Conservation (phyloP, 805 yeast genomes). For the Saccharomycopsis lassenensis region DNA sequence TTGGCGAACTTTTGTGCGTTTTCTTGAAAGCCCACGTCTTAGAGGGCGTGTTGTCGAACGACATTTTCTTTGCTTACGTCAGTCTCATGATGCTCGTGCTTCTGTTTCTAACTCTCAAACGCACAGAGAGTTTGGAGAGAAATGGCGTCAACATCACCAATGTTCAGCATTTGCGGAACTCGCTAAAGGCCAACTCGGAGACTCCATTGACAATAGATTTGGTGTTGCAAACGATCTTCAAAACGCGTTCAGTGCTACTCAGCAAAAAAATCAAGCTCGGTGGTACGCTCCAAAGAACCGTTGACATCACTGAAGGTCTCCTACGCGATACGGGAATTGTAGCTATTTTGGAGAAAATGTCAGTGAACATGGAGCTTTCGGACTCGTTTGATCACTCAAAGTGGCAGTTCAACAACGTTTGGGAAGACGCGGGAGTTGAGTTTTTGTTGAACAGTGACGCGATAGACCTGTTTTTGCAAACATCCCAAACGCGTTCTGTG, state of each 20-base stretch:
- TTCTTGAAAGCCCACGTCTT: slow-evolving; percentile 29
- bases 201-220: slow-evolving; percentile 18
- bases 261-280: slow-evolving; percentile 23
- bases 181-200: slow-evolving; percentile 1
- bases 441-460: slow-evolving; percentile 3
- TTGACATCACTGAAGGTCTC: slow-evolving; percentile 33
- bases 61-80: slow-evolving; percentile 34
- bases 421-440: no score
- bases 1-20: slow-evolving; percentile 29
- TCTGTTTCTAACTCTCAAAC: slow-evolving; percentile 26
- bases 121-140: slow-evolving; percentile 14
- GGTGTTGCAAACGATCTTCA: slow-evolving; percentile 20
- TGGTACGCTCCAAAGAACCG: slow-evolving; percentile 32
- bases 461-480: slow-evolving; percentile 6
- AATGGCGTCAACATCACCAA: slow-evolving; percentile 2
- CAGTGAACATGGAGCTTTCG: no score
- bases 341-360: slow-evolving; percentile 20
- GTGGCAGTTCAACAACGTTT: not conserved
- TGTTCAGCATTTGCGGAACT: not conserved
- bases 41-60: slow-evolving; percentile 36
- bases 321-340: slow-evolving; percentile 32
- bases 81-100: slow-evolving; percentile 32
- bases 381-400: not conserved
- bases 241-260: slow-evolving; percentile 21
- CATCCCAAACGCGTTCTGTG: not conserved